A percentile compares a stretch with the other conserved stretches of the same genome.
phyloP scores from a whole-genome alignment of 371 early-diverging fungal species.

The Amoeboradix gromovi region DNA sequence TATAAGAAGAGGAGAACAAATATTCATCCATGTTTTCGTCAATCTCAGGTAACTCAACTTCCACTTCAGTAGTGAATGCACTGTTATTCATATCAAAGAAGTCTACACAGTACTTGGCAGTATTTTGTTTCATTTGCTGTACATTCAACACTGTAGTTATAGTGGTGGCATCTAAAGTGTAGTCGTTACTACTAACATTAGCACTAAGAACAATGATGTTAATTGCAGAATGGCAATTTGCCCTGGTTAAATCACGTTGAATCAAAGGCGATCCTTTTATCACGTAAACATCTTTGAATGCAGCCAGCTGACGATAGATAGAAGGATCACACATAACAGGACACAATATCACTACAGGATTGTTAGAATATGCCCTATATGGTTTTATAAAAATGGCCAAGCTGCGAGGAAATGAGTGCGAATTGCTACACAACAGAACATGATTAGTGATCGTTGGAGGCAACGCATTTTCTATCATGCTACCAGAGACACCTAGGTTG shows the following conservation, averaged over 20 bases:
- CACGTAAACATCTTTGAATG: conserved; percentile 19
- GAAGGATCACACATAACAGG: conserved; percentile 13
- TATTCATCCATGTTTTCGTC: too few species aligned
- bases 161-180: conserved; percentile 25
- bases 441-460: conserved; percentile 11
- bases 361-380: conserved; percentile 1
- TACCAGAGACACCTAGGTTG: background rate
- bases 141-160: conserved; percentile 31
- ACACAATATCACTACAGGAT: conserved; percentile 27
- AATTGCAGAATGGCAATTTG: conserved; percentile 18
- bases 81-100: too few species aligned
- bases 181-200: conserved; percentile 6
- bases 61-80: too few species aligned
- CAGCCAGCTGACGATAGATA: conserved; percentile 10
- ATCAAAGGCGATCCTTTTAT: conserved; percentile 25
- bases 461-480: background rate
- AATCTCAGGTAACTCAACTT: too few species aligned
- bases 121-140: conserved; percentile 30
- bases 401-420: conserved; percentile 12
- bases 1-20: too few species aligned
- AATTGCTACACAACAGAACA: conserved; percentile 14
- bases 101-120: too few species aligned
- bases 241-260: conserved; percentile 21
- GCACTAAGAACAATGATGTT: conserved; percentile 18
- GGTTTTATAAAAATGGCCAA: conserved; percentile 5